Evolutionary conservation across 1,139 yeast genomes (phyloP), one percentile per base, ranked within the genome.

Genomic region (Wickerhamiella infanticola): DNA sequence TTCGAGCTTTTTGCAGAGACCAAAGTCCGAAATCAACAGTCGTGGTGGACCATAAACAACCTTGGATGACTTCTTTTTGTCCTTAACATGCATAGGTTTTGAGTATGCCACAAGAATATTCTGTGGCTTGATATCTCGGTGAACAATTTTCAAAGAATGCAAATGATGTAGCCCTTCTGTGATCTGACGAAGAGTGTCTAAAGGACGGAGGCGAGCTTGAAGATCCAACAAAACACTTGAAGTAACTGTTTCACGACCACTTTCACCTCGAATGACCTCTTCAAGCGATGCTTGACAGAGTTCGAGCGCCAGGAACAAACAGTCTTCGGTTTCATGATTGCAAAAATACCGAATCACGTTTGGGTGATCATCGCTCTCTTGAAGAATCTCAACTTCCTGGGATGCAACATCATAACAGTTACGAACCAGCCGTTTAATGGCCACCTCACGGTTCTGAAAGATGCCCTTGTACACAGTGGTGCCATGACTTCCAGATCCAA

Each of bases 401-500:
- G 88, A 81, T 3, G 98, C 98, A 49, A 90, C 77, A 58, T 90
- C 96, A 63, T 82, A 90, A 58, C 88, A 90, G 58, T 88, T 95
- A 38, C 88, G 70, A 43, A 93, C 67, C 95, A 90, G 84, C 54
- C 98, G 67, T 61, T 90, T 93, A 3, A 90, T 94, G 0, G 98
- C 98, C 7, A 93, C 98, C 1, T 94, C 95, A 45, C 98, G 72
- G 55, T 78, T 81, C 57, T 88, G 96, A 64, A 88, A 90, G 3
- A 77, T 73, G 1, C 98, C 98, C 58, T 81, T 77, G 60, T 78
- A 85, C 1, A 90, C 98, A 27, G 88, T 86, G 0, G 98, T 90
- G 31, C 98, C 98, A 58, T 90, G 95, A 1, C 96, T 85, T 1
- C 99, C 99, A 59, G 84, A 85, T 1, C 99, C 98, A 43, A 90